These are phyloP conservation scores for Aspergillus conjunctus DNA, from an alignment of 495 filamentous ascomycete genomes.

Conservation along the genomic window DNA sequence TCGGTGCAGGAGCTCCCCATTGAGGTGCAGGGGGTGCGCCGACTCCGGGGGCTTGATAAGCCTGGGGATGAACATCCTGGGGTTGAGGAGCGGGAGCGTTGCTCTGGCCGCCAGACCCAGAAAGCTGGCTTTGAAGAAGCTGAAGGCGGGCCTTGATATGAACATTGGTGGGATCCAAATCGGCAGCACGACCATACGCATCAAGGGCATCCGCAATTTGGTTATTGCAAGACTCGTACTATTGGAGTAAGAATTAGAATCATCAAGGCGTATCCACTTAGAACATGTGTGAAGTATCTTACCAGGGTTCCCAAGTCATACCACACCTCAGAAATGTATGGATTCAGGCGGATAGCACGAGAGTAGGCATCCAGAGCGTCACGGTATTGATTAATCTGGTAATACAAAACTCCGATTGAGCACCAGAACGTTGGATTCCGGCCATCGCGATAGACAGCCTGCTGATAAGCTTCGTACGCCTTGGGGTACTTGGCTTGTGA, in stretches of 20 bases:
- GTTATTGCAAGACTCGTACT: conserved; percentile 98
- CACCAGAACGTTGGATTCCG: conserved; percentile 99
- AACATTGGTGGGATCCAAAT: conserved; percentile 88
- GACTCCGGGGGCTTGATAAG: conserved; percentile 74
- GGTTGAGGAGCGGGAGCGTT: conserved; percentile 72
- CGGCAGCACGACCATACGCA: conserved; percentile 91
- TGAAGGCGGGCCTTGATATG: conserved; percentile 96
- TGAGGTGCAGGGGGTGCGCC: conserved; percentile 78
- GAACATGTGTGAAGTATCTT: conserved; percentile 41
- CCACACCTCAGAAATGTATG: conserved; percentile 99
- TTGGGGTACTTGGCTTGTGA: conserved; percentile 99
- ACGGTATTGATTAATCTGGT: conserved; percentile 99
- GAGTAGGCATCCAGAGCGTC: conserved; percentile 99
- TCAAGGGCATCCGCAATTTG: conserved; percentile 96
- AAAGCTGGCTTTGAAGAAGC: conserved; percentile 76
- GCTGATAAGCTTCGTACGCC: conserved; percentile 98
- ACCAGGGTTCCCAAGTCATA: conserved; percentile 97
- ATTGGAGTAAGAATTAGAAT: neutral
- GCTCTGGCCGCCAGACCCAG: conserved; percentile 66
- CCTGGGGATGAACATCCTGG: conserved; percentile 84
- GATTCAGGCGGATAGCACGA: conserved; percentile 94
- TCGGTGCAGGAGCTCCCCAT: conserved; percentile 73
- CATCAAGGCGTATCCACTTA: conserved; percentile 10
- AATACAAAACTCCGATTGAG: conserved; percentile 98
- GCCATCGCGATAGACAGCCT: conserved; percentile 97